Evolutionary conservation across 495 filamentous ascomycete species (phyloP).

Genomic region (Thermochaetoides thermophila): DNA sequence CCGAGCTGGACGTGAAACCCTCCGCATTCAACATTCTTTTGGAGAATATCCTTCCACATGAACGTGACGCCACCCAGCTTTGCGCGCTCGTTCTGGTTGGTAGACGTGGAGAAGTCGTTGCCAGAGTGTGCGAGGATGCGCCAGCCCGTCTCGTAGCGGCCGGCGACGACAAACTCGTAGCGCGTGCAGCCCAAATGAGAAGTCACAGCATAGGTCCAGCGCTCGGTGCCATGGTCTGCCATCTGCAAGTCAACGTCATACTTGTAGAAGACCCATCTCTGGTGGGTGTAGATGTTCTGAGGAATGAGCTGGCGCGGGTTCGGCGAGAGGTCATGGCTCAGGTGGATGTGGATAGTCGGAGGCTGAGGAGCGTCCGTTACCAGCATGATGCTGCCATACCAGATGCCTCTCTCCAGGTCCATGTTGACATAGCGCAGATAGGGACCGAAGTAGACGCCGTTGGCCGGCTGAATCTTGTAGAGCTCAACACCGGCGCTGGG

Average conservation of each 20-base stretch:
- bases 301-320: conserved; percentile 84
- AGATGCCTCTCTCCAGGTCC: conserved; percentile 81
- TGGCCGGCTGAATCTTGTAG: conserved; percentile 85
- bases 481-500: conserved; percentile 76
- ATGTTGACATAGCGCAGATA: conserved; percentile 95
- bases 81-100: conserved; percentile 68
- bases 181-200: conserved; percentile 92
- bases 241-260: conserved; percentile 89
- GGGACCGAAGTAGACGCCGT: conserved; percentile 97
- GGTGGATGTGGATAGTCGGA: conserved; percentile 91
- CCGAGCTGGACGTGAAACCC: conserved; percentile 91
- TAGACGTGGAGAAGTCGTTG: conserved; percentile 83
- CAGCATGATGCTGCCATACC: conserved; percentile 62
- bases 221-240: conserved; percentile 64
- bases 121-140: conserved; percentile 92
- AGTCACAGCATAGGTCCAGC: conserved; percentile 97
- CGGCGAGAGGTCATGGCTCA: conserved; percentile 77
- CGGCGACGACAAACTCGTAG: conserved; percentile 96
- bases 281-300: conserved; percentile 72
- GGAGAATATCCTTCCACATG: conserved; percentile 98
- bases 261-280: conserved; percentile 88
- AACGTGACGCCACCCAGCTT: conserved; percentile 76
- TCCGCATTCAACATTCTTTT: conserved; percentile 90
- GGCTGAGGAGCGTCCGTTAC: conserved; percentile 87
- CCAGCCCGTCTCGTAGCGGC: conserved; percentile 80